phyloP scores from a whole-genome alignment of 2,329 filamentous ascomycete genomes.

The Lachnellula occidentalis region DNA sequence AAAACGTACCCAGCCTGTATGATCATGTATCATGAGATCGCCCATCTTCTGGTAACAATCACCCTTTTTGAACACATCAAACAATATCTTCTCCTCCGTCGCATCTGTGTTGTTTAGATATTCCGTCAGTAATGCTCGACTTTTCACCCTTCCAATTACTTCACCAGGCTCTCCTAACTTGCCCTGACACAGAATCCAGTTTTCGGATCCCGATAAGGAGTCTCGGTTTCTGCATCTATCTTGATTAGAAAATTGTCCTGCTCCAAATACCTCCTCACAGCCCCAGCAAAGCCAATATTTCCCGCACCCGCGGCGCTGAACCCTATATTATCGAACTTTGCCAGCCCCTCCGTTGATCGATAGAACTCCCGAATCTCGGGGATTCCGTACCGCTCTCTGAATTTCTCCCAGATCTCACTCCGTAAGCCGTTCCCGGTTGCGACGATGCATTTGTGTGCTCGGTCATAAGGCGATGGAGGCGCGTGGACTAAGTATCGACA shows the following conservation, averaged over 20 bases:
- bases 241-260: constrained; percentile 37
- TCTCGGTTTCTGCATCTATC: constrained; percentile 33
- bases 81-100: constrained; percentile 39
- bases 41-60: constrained; percentile 41
- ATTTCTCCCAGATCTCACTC: constrained; percentile 43
- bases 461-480: constrained; percentile 40
- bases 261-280: constrained; percentile 36
- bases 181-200: constrained; percentile 39
- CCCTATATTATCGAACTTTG: constrained; percentile 40
- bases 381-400: constrained; percentile 38
- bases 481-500: constrained; percentile 43
- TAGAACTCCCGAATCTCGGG: constrained; percentile 44
- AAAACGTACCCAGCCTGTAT: constrained; percentile 39
- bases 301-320: constrained; percentile 37
- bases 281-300: constrained; percentile 39
- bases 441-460: constrained; percentile 38
- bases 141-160: constrained; percentile 39
- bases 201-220: constrained; percentile 37
- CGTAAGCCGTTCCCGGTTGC: constrained; percentile 44
- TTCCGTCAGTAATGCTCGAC: constrained; percentile 35
- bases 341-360: constrained; percentile 41
- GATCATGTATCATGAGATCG: constrained; percentile 38
- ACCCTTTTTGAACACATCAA: constrained; percentile 40
- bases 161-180: constrained; percentile 38
- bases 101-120: constrained; percentile 38